Conservation (phyloP, 129 eudicot genomes). For the Centrapalus pauciflorus region DNA sequence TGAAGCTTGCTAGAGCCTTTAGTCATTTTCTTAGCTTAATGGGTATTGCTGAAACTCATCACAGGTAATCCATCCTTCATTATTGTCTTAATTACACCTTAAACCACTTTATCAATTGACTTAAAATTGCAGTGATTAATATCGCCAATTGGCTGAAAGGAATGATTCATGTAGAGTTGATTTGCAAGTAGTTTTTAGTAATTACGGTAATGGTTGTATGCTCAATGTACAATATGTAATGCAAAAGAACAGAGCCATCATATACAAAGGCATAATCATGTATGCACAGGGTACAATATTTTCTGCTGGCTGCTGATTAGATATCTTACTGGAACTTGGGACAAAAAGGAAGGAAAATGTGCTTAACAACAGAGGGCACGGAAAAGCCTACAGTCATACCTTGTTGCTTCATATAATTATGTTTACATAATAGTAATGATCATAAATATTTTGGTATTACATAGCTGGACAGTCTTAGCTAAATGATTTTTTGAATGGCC, state of each 20-base stretch:
- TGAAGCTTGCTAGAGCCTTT: slow-evolving; percentile 71
- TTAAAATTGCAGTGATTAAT: slow-evolving; percentile 1
- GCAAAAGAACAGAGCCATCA: neutral
- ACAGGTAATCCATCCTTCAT: slow-evolving; percentile 47
- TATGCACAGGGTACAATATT: too few species aligned
- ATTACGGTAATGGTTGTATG: neutral
- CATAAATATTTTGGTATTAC: neutral
- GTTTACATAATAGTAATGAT: neutral
- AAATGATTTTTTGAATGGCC: too few species aligned
- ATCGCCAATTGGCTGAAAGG: neutral
- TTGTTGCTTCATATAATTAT: too few species aligned
- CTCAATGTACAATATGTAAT: neutral
- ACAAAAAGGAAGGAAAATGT: too few species aligned
- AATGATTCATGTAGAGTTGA: slow-evolving; percentile 9
- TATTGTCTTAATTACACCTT: slow-evolving; percentile 1
- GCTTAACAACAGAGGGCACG: too few species aligned
- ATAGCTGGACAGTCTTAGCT: too few species aligned
- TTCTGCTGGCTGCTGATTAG: too few species aligned
- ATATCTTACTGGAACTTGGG: too few species aligned
- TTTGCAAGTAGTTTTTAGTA: too few species aligned
- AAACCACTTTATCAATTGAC: slow-evolving; percentile 5
- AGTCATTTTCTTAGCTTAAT: slow-evolving; percentile 83
- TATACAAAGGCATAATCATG: too few species aligned
- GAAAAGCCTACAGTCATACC: too few species aligned
- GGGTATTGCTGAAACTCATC: slow-evolving; percentile 97